Evolutionary conservation across 371 early-diverging fungal species (phyloP).

Genomic region (Mucor irregularis): DNA sequence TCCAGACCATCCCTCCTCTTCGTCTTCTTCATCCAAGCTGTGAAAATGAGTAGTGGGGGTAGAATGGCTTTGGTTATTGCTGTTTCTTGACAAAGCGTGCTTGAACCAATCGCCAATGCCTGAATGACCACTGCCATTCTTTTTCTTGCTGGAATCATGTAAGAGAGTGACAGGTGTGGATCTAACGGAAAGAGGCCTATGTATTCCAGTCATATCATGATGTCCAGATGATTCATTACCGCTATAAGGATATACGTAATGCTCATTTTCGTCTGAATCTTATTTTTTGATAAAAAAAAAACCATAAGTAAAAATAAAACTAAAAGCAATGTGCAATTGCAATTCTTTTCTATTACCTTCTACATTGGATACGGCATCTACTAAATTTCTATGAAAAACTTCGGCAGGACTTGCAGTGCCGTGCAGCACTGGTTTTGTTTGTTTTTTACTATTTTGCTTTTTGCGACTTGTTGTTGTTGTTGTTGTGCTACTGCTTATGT

Average conservation of each 20-base stretch:
- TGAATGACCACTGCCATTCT: background rate
- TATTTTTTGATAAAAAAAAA: background rate
- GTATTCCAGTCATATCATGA: too few species aligned
- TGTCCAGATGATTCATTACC: conserved; percentile 25
- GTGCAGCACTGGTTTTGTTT: conserved; percentile 13
- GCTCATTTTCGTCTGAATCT: conserved; percentile 54
- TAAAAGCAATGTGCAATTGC: too few species aligned
- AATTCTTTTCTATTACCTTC: conserved; percentile 18
- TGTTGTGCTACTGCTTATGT: too few species aligned
- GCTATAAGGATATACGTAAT: conserved; percentile 48
- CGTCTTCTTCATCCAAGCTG: conserved; percentile 16
- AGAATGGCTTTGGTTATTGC: background rate
- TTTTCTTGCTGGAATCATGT: conserved; percentile 4
- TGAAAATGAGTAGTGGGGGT: background rate
- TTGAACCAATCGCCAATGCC: conserved; percentile 17
- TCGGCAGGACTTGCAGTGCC: conserved; percentile 43
- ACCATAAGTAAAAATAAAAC: background rate
- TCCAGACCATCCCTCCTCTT: conserved; percentile 10
- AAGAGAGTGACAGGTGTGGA: conserved; percentile 9
- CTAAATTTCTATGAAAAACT: conserved; percentile 46
- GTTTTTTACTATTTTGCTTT: conserved; percentile 24
- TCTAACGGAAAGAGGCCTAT: conserved; percentile 28
- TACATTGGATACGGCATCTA: conserved; percentile 49
- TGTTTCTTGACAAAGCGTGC: background rate
- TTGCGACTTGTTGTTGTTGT: conserved; percentile 14